A percentile compares a stretch with the other conserved stretches of the same genome.
Conservation (phyloP, 345 rosid species). For the Lumnitzera littorea region DNA sequence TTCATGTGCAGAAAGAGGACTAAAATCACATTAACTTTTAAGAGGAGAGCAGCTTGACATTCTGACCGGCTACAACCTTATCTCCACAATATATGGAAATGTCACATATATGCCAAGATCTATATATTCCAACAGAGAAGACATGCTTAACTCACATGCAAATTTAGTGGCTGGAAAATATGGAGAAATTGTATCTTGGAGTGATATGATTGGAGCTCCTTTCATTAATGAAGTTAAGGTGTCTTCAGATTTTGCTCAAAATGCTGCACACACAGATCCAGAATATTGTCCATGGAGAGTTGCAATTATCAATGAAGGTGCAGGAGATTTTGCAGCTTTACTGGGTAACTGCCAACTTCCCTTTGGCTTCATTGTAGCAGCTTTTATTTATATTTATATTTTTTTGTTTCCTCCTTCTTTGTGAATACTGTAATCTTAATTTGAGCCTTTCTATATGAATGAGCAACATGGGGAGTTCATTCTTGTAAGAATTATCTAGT, state of each 20-base stretch:
- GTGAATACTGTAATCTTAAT: too few relatives aligned
- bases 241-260: constrained; percentile 16
- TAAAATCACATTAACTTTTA: constrained; percentile 76
- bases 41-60: constrained; percentile 84
- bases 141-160: constrained; percentile 53
- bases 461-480: too few relatives aligned
- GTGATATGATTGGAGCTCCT: constrained; percentile 40
- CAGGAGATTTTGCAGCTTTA: constrained; percentile 66
- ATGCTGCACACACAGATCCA: constrained; percentile 7
- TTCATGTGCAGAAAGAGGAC: constrained; percentile 77
- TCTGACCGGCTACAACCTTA: constrained; percentile 75
- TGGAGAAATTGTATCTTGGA: constrained; percentile 40
- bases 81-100: constrained; percentile 64
- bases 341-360: constrained; percentile 41
- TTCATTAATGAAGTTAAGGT: constrained; percentile 10
- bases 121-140: constrained; percentile 49
- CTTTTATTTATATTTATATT: not conserved
- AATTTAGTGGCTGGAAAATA: constrained; percentile 40
- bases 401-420: not conserved
- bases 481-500: too few relatives aligned
- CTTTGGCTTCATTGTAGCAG: not conserved
- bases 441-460: too few relatives aligned
- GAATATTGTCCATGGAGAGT: constrained; percentile 37
- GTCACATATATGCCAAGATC: constrained; percentile 62
- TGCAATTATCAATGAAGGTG: constrained; percentile 76